phyloP scores from a whole-genome alignment of 2,329 filamentous ascomycete species.

The Aureobasidium sp. region DNA sequence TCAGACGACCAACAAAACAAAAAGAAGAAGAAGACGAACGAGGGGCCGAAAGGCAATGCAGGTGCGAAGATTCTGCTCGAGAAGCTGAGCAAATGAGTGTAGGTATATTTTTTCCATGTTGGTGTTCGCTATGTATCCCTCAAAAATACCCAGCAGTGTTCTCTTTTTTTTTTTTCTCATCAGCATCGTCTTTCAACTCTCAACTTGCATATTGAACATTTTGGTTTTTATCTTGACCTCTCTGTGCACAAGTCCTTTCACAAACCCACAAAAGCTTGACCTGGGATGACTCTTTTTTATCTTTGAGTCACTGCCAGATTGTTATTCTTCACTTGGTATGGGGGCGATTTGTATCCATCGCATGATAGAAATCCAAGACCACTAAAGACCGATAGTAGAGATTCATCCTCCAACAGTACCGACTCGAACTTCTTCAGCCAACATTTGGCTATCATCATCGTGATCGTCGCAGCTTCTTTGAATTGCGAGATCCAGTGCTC shows the following conservation, averaged over 20 bases:
- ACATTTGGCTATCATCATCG: background rate
- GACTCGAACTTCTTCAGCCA: background rate
- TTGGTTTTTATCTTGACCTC: background rate
- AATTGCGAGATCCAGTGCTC: background rate
- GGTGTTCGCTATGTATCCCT: background rate
- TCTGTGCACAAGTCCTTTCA: background rate
- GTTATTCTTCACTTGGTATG: background rate
- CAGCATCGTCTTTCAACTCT: no score
- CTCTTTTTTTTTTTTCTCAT: background rate
- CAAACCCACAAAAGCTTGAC: background rate
- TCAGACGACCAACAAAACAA: conserved; percentile 19
- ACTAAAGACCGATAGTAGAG: background rate
- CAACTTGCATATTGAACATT: background rate
- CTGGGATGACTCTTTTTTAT: background rate
- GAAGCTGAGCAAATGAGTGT: conserved; percentile 21
- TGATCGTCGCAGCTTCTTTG: background rate
- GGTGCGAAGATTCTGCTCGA: conserved; percentile 39
- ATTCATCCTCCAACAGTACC: background rate
- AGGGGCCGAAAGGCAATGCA: conserved; percentile 32
- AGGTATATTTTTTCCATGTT: background rate
- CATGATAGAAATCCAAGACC: background rate
- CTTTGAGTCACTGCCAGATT: no score
- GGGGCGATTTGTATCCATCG: background rate
- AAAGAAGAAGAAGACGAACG: conserved; percentile 28
- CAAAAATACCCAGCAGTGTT: conserved; percentile 8